Conservation (phyloP, 495 filamentous ascomycete genomes). For the Trichoderma gamsii region DNA sequence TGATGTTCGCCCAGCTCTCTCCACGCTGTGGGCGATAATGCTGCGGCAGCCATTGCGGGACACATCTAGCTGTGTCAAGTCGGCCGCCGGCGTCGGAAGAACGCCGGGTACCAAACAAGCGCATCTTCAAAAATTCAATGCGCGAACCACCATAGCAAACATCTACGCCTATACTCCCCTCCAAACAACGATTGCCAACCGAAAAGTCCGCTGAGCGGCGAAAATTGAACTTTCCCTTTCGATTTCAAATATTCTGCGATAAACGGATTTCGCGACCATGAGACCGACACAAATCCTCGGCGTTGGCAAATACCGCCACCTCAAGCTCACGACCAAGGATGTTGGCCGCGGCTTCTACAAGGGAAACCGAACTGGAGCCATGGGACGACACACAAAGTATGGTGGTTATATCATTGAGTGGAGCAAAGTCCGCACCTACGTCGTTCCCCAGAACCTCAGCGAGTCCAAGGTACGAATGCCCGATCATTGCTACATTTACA, state of each 20-base stretch:
- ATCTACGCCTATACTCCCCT: not conserved
- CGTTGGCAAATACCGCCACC: constrained; percentile 56
- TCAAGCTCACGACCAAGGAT: constrained; percentile 81
- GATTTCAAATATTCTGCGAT: not conserved
- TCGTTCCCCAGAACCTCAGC: constrained; percentile 60
- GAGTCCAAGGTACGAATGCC: constrained; percentile 59
- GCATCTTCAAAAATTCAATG: not conserved
- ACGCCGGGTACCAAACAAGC: not conserved
- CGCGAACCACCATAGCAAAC: not conserved
- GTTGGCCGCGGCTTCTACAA: constrained; percentile 95
- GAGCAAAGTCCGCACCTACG: constrained; percentile 84
- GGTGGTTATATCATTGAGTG: constrained; percentile 80
- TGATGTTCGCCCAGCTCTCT: not conserved
- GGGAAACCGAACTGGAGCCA: constrained; percentile 78
- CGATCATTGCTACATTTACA: not conserved
- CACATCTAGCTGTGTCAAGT: not conserved
- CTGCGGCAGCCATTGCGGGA: not conserved
- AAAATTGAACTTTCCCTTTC: not conserved
- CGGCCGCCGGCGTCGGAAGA: not conserved
- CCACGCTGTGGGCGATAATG: not conserved
- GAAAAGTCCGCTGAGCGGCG: not conserved
- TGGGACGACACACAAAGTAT: constrained; percentile 79
- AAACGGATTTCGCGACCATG: constrained; percentile 30
- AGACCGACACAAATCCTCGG: constrained; percentile 67
- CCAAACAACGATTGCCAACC: not conserved